A percentile compares a stretch with the other conserved stretches of the same genome.
Evolutionary conservation across 2,329 filamentous ascomycete genomes (phyloP).

Genomic region (Stachybotrys elegans): DNA sequence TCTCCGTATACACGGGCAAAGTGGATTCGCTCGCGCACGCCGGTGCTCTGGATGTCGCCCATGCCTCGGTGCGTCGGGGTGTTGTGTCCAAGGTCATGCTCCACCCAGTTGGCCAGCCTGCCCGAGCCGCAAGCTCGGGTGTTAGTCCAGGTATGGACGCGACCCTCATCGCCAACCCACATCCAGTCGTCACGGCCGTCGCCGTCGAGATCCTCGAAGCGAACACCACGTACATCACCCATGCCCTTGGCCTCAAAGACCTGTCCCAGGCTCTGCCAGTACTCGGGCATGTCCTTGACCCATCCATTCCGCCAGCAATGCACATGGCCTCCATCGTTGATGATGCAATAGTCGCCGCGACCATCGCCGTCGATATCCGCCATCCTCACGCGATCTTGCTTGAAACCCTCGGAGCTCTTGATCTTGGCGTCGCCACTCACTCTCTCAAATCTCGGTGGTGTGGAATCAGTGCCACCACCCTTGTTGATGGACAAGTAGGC

Average conservation of each 20-base stretch:
- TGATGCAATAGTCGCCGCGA: constrained; percentile 9
- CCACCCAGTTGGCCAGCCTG: too few relatives aligned
- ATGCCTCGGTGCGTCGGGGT: neutral
- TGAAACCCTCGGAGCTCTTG: neutral
- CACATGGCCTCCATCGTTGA: constrained; percentile 3
- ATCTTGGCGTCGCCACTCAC: neutral
- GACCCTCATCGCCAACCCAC: constrained; percentile 14
- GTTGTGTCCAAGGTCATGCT: neutral
- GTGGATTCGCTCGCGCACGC: constrained; percentile 1
- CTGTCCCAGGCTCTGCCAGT: constrained; percentile 25
- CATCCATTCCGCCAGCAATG: constrained; percentile 7
- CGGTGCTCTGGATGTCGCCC: neutral
- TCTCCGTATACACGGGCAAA: neutral
- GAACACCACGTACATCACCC: constrained; percentile 11
- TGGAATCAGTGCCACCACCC: constrained; percentile 5
- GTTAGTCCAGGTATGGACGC: constrained; percentile 15
- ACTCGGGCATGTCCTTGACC: constrained; percentile 11
- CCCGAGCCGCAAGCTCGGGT: constrained; percentile 2
- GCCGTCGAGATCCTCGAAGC: constrained; percentile 9
- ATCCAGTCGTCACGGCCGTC: constrained; percentile 6
- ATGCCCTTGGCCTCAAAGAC: constrained; percentile 10
- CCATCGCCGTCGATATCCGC: constrained; percentile 12
- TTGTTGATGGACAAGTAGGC: constrained; percentile 5
- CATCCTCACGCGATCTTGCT: constrained; percentile 1
- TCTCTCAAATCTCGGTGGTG: constrained; percentile 2